Base-by-base conservation (phyloP, 345 rosid species). In the Lumnitzera littorea region DNA sequence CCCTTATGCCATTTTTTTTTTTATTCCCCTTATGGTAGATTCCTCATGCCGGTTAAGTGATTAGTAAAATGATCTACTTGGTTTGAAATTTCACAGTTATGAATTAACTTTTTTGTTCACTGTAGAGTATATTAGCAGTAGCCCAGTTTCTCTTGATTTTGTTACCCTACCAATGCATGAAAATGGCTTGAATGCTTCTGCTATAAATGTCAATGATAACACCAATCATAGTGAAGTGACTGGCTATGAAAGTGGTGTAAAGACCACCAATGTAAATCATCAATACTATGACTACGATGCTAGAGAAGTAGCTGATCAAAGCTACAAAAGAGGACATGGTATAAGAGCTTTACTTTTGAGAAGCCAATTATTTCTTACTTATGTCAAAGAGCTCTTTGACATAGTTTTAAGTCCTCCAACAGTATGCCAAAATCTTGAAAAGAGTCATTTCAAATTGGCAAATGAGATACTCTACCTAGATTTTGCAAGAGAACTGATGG, bases 401-500 rank as follows among this genome's bases (percentile, higher is more conserved):
- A 68, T 87, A 25, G 57, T 70, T 15, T 54, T 61, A 51, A 74
- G 63, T 50, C 62, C 64, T 51, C 49, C 61, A 11, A 24, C 55
- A 43, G 46, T 63, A 36, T 36, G 43, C 46, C 66, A 67, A 66
- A 50, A 55, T 24, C 46, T 27, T 11, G 53, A 54, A 25, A 63
- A 51, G 15, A 8, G 53, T 12, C 70, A 57, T 53, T 41, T 56
- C 15, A 46, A 46, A 23, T 60, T 53, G 31, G 63, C 70, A 16
- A 66, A 73, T 17, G 62, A 58, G 57, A 78, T 59, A 74, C 84
- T 85, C 66, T 77, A 67, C 51, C 55, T 83, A 57, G 95, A 86
- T 64, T 87, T 76, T 31, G 85, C 95, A 52, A 79, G 75, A 51
- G 99, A 90, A 71, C 75, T 79, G 56, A 56, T 80, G 16, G 76